Percentiles rank a stretch among this genome's conserved stretches.
Conservation (phyloP, 805 yeast species). For the Candida andamanensis region DNA sequence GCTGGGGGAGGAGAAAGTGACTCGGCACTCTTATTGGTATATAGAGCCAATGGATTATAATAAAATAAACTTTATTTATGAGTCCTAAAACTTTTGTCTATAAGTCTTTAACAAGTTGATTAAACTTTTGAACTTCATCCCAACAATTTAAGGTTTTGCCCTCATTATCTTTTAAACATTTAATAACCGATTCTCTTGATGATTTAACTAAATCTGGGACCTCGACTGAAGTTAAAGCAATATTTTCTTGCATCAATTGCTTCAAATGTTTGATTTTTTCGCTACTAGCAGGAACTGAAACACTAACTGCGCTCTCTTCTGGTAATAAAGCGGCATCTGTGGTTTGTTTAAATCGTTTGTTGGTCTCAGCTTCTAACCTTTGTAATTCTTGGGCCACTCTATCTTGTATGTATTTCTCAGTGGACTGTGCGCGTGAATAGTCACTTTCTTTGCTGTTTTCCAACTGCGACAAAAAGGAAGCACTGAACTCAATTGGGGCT, state of each 20-base stretch:
- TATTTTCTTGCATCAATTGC: constrained; percentile 28
- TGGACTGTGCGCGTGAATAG: constrained; percentile 64
- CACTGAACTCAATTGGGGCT: constrained; percentile 64
- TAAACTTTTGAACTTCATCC: constrained; percentile 72
- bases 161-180: constrained; percentile 58
- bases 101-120: constrained; percentile 48
- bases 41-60: constrained; percentile 70
- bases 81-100: constrained; percentile 13
- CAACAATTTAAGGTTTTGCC: constrained; percentile 74
- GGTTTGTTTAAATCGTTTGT: constrained; percentile 46
- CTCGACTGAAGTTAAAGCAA: constrained; percentile 26
- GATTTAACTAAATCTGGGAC: constrained; percentile 34
- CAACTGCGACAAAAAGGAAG: constrained; percentile 57
- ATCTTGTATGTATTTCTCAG: constrained; percentile 61
- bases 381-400: constrained; percentile 56
- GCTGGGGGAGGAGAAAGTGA: constrained; percentile 99
- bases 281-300: constrained; percentile 27
- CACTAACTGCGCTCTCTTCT: constrained; percentile 21
- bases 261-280: constrained; percentile 40
- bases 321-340: constrained; percentile 35
- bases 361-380: constrained; percentile 48
- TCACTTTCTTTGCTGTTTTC: constrained; percentile 62
- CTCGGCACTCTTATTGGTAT: constrained; percentile 83
- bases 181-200: constrained; percentile 47
- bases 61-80: neutral